Evolutionary conservation across 208 protist species (phyloP).

Genomic region (Crithidia bombi): DNA sequence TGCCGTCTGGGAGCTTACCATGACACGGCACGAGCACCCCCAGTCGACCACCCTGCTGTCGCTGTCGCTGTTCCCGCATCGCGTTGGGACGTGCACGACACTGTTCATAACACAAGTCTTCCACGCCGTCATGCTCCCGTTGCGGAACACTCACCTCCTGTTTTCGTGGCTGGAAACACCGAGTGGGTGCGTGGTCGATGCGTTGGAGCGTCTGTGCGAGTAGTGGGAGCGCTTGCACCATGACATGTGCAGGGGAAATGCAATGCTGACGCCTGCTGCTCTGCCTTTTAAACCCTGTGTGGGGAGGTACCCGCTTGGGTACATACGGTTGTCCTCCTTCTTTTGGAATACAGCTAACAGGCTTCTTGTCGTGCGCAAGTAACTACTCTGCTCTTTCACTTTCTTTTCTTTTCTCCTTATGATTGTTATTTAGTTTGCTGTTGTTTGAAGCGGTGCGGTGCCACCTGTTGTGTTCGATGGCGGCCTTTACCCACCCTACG

Average conservation of each 20-base stretch:
- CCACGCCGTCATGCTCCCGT: background rate
- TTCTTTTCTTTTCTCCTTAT: too few relatives aligned
- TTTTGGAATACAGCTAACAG: too few relatives aligned
- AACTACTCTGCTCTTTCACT: too few relatives aligned
- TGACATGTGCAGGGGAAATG: background rate
- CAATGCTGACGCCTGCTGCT: background rate
- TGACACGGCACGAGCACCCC: background rate
- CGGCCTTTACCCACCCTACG: too few relatives aligned
- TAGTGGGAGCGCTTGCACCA: conserved; percentile 12
- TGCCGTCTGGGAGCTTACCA: background rate
- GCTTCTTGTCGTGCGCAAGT: too few relatives aligned
- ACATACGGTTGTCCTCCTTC: conserved; percentile 19
- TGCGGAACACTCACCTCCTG: background rate
- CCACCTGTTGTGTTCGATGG: too few relatives aligned
- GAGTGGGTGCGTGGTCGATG: background rate
- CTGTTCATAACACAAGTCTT: conserved; percentile 21
- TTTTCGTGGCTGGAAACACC: background rate
- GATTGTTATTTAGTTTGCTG: too few relatives aligned
- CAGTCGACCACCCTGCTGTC: conserved; percentile 19
- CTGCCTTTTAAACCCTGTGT: background rate
- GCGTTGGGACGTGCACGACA: conserved; percentile 19
- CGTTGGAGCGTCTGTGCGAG: background rate
- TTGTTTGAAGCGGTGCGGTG: too few relatives aligned
- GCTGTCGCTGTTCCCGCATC: conserved; percentile 22
- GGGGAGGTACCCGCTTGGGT: background rate